Percentiles rank a stretch among this genome's conserved stretches.
phyloP scores from a whole-genome alignment of 129 eudicot genomes.

The Smallanthus sonchifolius region DNA sequence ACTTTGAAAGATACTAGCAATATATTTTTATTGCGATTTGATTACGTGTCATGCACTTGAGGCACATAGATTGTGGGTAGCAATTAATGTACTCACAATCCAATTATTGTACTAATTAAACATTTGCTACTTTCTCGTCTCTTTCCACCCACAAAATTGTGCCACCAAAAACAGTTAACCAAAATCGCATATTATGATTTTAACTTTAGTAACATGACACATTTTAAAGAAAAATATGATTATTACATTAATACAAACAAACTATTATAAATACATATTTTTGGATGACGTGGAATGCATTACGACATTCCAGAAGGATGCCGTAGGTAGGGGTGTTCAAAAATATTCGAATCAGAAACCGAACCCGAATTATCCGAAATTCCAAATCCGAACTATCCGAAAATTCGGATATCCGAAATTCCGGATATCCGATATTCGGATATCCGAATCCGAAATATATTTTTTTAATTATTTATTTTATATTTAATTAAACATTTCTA shows the following conservation, averaged over 20 bases:
- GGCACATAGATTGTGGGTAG: constrained; percentile 15
- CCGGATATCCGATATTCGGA: no score
- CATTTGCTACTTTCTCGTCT: background rate
- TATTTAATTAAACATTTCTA: no score
- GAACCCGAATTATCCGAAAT: no score
- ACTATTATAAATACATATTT: background rate
- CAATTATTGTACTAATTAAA: constrained; percentile 14
- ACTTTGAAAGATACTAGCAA: constrained; percentile 8
- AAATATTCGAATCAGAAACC: no score
- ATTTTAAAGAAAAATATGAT: background rate
- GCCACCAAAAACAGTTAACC: constrained; percentile 22
- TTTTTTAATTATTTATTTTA: no score
- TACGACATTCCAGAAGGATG: background rate
- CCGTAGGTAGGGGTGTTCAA: no score
- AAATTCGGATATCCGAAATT: no score
- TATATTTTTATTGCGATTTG: constrained; percentile 13
- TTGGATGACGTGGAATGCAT: background rate
- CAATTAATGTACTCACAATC: constrained; percentile 17
- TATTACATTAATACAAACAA: background rate
- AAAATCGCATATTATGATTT: background rate
- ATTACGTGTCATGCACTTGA: constrained; percentile 31
- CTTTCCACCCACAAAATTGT: constrained; percentile 21
- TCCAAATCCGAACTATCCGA: no score
- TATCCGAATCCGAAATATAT: no score
- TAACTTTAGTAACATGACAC: background rate